Evolutionary conservation across 2,329 filamentous ascomycete genomes (phyloP).

Genomic region (Colletotrichum euphorbiae): DNA sequence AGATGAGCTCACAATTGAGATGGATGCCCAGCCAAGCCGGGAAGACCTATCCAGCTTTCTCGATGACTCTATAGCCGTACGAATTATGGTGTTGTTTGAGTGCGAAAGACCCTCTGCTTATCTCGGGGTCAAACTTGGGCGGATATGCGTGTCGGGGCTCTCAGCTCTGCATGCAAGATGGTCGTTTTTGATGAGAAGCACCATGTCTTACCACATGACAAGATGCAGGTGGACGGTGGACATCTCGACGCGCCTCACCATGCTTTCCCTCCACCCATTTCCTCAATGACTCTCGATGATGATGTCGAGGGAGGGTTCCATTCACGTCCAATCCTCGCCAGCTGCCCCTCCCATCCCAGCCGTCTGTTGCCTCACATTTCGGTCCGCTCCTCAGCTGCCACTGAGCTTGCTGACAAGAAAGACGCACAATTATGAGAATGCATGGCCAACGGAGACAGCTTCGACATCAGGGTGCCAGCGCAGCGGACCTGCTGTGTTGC

Average conservation of each 20-base stretch:
- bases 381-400: conserved; percentile 19
- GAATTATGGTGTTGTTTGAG: conserved; percentile 5
- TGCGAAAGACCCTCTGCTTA: not conserved
- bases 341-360: not conserved
- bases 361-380: conserved; percentile 16
- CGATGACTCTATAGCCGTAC: conserved; percentile 2
- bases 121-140: conserved; percentile 9
- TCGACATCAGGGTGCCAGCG: conserved; percentile 30
- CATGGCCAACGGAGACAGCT: conserved; percentile 25
- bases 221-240: not conserved
- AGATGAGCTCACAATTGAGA: too few relatives aligned
- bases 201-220: not conserved
- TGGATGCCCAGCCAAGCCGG: conserved; percentile 2
- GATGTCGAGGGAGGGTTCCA: not conserved
- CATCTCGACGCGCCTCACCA: conserved; percentile 8
- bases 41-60: not conserved
- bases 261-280: not conserved
- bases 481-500: conserved; percentile 33
- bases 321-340: not conserved
- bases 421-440: conserved; percentile 4
- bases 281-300: not conserved
- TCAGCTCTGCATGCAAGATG: conserved; percentile 1
- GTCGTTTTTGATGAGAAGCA: conserved; percentile 20
- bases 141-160: conserved; percentile 26
- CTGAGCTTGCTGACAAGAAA: not conserved